Conservation (phyloP, 106 monocot genomes). For the Dioscorea alata region DNA sequence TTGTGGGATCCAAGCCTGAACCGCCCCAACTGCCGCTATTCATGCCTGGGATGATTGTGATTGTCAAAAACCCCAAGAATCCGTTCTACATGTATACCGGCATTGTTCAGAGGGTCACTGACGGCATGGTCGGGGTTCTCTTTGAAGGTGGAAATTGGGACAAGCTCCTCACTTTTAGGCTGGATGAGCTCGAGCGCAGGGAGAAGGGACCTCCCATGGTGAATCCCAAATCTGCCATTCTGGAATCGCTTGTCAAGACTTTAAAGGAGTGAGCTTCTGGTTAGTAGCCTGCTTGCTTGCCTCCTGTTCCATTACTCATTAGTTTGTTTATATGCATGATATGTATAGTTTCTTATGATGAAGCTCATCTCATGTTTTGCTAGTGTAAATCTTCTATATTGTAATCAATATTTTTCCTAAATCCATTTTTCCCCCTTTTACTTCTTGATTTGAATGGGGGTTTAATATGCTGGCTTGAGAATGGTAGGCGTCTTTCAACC, state of each 20-base stretch:
- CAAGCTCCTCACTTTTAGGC: slow-evolving; percentile 63
- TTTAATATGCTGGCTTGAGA: no score
- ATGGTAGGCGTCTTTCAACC: no score
- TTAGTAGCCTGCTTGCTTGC: no score
- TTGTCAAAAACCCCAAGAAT: slow-evolving; percentile 72
- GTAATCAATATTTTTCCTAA: no score
- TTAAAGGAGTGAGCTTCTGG: no score
- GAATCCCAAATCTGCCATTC: slow-evolving; percentile 72
- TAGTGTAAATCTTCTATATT: no score
- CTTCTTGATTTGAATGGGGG: no score
- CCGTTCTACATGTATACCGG: slow-evolving; percentile 80
- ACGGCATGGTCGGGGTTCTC: slow-evolving; percentile 81
- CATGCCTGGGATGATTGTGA: slow-evolving; percentile 89
- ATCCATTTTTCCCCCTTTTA: no score
- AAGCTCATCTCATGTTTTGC: no score
- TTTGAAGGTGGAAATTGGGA: slow-evolving; percentile 97
- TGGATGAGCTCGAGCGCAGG: slow-evolving; percentile 80
- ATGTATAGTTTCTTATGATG: no score
- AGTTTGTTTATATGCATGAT: neutral
- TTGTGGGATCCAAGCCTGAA: slow-evolving; percentile 25
- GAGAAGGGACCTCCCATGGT: slow-evolving; percentile 94
- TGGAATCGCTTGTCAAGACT: slow-evolving; percentile 41
- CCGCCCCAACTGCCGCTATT: slow-evolving; percentile 80
- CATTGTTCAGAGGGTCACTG: slow-evolving; percentile 87
- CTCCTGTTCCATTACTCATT: neutral